These are phyloP conservation scores for Ampelomyces quisqualis DNA, from an alignment of 2,329 filamentous ascomycete genomes.

Conservation along the genomic window DNA sequence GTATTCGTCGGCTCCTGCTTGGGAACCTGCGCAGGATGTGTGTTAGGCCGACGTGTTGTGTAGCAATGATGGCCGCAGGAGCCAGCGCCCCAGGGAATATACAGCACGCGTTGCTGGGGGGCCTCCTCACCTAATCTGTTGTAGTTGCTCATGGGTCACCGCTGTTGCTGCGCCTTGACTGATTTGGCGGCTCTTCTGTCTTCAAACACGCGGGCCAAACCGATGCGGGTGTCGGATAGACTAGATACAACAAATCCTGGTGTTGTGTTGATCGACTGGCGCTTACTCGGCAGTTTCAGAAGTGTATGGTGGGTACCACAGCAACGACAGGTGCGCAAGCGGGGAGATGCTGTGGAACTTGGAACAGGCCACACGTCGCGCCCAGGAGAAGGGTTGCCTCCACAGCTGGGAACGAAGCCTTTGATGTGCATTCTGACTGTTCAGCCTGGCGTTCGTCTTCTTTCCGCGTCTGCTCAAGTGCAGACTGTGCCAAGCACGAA, in stretches of 20 bases:
- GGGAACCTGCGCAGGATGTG: constrained; percentile 22
- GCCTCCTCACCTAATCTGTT: constrained; percentile 40
- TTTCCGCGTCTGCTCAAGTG: constrained; percentile 8
- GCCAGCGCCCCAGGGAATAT: too few species aligned
- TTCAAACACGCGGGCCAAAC: constrained; percentile 19
- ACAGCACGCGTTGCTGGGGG: constrained; percentile 6
- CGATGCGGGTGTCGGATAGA: constrained; percentile 12
- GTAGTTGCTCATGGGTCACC: constrained; percentile 37
- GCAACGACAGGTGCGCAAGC: constrained; percentile 27
- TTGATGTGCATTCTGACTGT: constrained; percentile 1
- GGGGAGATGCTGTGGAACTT: constrained; percentile 3
- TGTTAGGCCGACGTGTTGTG: constrained; percentile 16
- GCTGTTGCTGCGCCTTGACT: constrained; percentile 28
- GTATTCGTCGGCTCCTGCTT: constrained; percentile 29
- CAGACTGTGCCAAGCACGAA: constrained; percentile 9
- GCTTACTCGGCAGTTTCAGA: constrained; percentile 37
- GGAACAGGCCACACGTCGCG: neutral
- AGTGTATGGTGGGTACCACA: constrained; percentile 35
- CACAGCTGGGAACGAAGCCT: constrained; percentile 7
- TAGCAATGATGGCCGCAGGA: too few species aligned
- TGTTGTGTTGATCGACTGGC: constrained; percentile 27
- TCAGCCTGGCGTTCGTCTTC: constrained; percentile 8
- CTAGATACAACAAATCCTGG: constrained; percentile 1
- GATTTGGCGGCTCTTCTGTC: constrained; percentile 19
- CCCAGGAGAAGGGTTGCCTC: constrained; percentile 1